Conservation (phyloP, 2,329 filamentous ascomycete species). For the Ascomycota sp. region DNA sequence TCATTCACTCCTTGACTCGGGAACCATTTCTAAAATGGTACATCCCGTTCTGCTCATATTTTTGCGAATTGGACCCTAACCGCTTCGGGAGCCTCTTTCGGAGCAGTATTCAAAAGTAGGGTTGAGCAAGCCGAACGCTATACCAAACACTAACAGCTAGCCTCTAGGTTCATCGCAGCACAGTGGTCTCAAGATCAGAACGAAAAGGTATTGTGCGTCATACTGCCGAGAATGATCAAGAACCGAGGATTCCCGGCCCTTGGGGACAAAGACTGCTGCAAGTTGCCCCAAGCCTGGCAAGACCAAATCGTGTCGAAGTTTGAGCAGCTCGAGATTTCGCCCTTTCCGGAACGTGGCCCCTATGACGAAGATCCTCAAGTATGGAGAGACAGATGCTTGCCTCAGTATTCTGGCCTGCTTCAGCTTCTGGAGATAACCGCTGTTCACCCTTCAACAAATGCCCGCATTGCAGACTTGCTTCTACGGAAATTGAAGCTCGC, state of each 20-base stretch:
- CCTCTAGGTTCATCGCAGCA: conserved; percentile 44
- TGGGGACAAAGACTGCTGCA: conserved; percentile 29
- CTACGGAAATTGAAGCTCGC: conserved; percentile 43
- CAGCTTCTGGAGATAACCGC: conserved; percentile 37
- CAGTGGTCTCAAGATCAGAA: conserved; percentile 47
- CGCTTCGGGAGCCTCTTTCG: conserved; percentile 62
- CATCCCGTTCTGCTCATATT: conserved; percentile 63
- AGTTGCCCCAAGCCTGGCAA: conserved; percentile 46
- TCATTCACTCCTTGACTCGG: conserved; percentile 41
- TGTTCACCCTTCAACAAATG: conserved; percentile 42
- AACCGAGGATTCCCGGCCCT: conserved; percentile 29
- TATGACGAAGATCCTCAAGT: conserved; percentile 38
- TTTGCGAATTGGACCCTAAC: conserved; percentile 48
- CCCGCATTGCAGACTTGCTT: conserved; percentile 41
- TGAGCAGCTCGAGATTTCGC: conserved; percentile 37
- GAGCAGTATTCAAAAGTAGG: conserved; percentile 57
- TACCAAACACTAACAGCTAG: conserved; percentile 3
- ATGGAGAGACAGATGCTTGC: conserved; percentile 40
- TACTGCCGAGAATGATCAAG: conserved; percentile 42
- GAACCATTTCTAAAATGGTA: conserved; percentile 50
- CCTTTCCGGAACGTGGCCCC: conserved; percentile 39
- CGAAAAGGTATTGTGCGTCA: conserved; percentile 44
- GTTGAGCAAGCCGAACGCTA: background rate
- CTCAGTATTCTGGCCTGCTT: conserved; percentile 45
- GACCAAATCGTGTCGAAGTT: conserved; percentile 50